Conservation (phyloP, 768 basidiomycete species). For the Auriscalpium microsporum region DNA sequence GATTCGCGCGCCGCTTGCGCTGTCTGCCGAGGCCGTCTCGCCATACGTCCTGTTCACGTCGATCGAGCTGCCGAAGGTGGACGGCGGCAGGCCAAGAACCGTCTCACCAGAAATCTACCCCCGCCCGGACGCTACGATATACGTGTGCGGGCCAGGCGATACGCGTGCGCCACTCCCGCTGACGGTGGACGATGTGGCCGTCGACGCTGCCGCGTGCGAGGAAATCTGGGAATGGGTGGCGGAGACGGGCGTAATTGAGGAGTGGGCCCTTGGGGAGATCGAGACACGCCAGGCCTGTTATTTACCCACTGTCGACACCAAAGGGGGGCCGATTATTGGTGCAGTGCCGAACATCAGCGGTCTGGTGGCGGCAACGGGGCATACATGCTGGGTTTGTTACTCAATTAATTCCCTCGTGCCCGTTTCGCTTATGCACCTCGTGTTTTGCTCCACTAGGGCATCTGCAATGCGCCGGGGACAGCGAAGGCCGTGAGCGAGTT, state of each 20-base stretch:
- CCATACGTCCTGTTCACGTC: slow-evolving; percentile 83
- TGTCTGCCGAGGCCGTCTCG: slow-evolving; percentile 37
- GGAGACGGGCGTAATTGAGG: slow-evolving; percentile 33
- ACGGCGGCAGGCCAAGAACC: slow-evolving; percentile 8
- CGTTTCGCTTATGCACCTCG: not conserved
- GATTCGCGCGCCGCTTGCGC: slow-evolving; percentile 42
- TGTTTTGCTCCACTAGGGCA: slow-evolving; percentile 37
- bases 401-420: not conserved
- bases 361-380: slow-evolving; percentile 66
- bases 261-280: slow-evolving; percentile 44
- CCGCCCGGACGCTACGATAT: slow-evolving; percentile 60
- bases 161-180: slow-evolving; percentile 51
- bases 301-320: slow-evolving; percentile 51
- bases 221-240: slow-evolving; percentile 46
- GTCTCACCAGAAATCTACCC: slow-evolving; percentile 63
- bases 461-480: slow-evolving; percentile 80
- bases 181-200: slow-evolving; percentile 62
- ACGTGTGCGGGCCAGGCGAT: slow-evolving; percentile 77
- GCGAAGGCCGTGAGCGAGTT: slow-evolving; percentile 65
- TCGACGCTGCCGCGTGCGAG: slow-evolving; percentile 49
- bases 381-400: slow-evolving; percentile 65
- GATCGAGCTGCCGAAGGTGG: slow-evolving; percentile 35
- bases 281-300: slow-evolving; percentile 67
- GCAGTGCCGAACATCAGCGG: slow-evolving; percentile 48
- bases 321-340: slow-evolving; percentile 68